Percentiles rank a stretch among this genome's conserved stretches.
phyloP scores from a whole-genome alignment of 371 early-diverging fungal genomes.

The Apophysomyces sp. region DNA sequence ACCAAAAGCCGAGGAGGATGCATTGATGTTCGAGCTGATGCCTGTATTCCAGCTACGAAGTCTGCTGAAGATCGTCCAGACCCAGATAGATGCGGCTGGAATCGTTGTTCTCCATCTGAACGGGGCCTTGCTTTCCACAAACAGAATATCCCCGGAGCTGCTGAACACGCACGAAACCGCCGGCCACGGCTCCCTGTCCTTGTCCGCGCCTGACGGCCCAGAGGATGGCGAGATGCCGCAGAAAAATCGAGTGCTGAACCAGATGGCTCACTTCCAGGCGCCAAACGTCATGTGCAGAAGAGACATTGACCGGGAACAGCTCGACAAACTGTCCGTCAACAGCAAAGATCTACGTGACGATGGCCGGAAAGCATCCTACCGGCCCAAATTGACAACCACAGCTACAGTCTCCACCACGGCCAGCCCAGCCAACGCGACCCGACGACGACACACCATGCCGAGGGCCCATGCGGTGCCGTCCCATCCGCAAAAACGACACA shows the following conservation, averaged over 20 bases:
- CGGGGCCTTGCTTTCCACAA: background rate
- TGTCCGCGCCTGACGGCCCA: background rate
- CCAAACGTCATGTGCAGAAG: slow-evolving; percentile 3
- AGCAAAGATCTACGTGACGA: slow-evolving; percentile 9
- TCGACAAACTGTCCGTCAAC: slow-evolving; percentile 15
- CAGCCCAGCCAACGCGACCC: background rate
- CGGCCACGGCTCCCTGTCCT: background rate
- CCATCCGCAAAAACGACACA: background rate
- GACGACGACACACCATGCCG: background rate
- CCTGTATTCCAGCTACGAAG: background rate
- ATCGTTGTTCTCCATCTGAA: background rate
- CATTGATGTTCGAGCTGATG: background rate
- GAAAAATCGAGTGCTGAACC: background rate
- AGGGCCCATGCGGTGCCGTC: background rate
- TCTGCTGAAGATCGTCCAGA: background rate
- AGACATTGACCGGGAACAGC: slow-evolving; percentile 19
- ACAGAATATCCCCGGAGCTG: background rate
- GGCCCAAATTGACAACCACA: background rate
- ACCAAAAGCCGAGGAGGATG: background rate
- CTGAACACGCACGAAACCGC: background rate
- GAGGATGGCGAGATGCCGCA: slow-evolving; percentile 3
- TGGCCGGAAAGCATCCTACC: background rate
- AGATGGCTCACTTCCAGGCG: slow-evolving; percentile 3
- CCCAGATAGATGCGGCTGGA: background rate
- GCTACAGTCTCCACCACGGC: background rate